These are phyloP conservation scores for Cladosporium phlei DNA, from an alignment of 2,329 filamentous ascomycete genomes.

Conservation along the genomic window DNA sequence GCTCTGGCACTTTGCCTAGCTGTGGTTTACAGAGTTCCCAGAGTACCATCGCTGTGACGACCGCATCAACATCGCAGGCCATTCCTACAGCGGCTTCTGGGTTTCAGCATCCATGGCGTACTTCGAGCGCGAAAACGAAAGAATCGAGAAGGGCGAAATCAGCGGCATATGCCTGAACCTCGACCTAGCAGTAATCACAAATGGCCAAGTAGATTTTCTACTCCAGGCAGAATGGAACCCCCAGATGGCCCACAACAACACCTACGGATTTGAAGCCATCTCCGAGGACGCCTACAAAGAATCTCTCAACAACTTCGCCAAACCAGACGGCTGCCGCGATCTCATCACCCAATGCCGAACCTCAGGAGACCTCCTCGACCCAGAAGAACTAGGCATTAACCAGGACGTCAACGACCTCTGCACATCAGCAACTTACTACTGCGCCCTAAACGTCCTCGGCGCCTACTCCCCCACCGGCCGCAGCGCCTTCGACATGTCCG, in stretches of 20 bases:
- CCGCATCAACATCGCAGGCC: slow-evolving; percentile 20
- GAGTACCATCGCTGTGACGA: slow-evolving; percentile 17
- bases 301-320: slow-evolving; percentile 40
- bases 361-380: slow-evolving; percentile 46
- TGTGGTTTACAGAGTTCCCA: slow-evolving; percentile 34
- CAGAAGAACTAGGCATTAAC: slow-evolving; percentile 41
- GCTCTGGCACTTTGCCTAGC: slow-evolving; percentile 59
- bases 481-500: slow-evolving; percentile 23
- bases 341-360: slow-evolving; percentile 49
- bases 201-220: slow-evolving; percentile 63
- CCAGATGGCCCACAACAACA: slow-evolving; percentile 56
- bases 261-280: slow-evolving; percentile 57
- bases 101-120: slow-evolving; percentile 53
- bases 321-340: slow-evolving; percentile 45
- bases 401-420: slow-evolving; percentile 40
- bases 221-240: slow-evolving; percentile 55
- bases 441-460: slow-evolving; percentile 16
- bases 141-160: slow-evolving; percentile 37
- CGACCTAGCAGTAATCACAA: slow-evolving; percentile 60
- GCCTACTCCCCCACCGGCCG: slow-evolving; percentile 16
- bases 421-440: slow-evolving; percentile 19
- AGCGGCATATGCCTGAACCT: slow-evolving; percentile 50
- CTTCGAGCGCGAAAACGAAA: slow-evolving; percentile 57
- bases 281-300: slow-evolving; percentile 38
- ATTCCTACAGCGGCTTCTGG: slow-evolving; percentile 52